Evolutionary conservation across 257 asterid species (phyloP).

Genomic region (Anisodus tanguticus): DNA sequence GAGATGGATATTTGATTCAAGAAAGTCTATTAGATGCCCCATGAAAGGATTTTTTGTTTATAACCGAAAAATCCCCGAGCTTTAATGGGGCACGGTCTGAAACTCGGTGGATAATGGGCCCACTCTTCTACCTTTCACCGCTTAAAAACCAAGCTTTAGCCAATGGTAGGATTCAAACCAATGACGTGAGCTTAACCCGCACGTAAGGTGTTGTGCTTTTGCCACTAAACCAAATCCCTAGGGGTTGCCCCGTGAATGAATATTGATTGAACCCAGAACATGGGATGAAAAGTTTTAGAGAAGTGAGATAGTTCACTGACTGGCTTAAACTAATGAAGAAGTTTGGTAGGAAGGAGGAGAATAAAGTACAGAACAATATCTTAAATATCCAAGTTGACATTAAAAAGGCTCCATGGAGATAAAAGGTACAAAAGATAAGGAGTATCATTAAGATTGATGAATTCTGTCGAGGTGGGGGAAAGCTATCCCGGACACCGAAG

Average conservation of each 20-base stretch:
- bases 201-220: background rate
- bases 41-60: conserved; percentile 9
- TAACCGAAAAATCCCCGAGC: background rate
- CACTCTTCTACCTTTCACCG: background rate
- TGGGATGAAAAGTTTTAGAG: background rate
- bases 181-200: background rate
- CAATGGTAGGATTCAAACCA: background rate
- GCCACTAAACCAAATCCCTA: conserved; percentile 22
- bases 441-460: background rate
- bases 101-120: background rate
- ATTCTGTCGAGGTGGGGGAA: background rate
- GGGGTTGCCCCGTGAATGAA: background rate
- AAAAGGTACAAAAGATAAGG: background rate
- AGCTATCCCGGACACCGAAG: background rate
- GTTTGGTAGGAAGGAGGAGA: conserved; percentile 8
- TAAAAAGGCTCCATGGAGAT: background rate
- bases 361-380: background rate
- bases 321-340: background rate
- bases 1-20: background rate
- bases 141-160: background rate
- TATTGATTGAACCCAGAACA: background rate
- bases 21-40: conserved; percentile 11
- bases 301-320: background rate
- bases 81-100: background rate
- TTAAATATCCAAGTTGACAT: background rate